A percentile compares a stretch with the other conserved stretches of the same genome.
Conservation (phyloP, 108 stramenopile genomes). For the Cyclostephanos tholiformis region DNA sequence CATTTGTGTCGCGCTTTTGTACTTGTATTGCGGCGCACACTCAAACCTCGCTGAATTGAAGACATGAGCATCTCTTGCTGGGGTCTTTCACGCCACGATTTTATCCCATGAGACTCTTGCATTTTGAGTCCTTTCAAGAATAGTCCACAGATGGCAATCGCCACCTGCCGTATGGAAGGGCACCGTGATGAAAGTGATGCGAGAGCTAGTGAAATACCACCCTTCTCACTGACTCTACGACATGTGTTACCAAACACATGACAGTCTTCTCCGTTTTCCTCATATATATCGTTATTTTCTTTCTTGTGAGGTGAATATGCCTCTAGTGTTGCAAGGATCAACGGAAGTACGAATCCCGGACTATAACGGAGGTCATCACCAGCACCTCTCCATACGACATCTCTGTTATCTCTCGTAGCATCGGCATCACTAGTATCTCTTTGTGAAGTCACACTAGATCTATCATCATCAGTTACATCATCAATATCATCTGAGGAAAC, state of each 20-base stretch:
- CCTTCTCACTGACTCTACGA: constrained; percentile 66
- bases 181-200: constrained; percentile 69
- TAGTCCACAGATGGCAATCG: constrained; percentile 60
- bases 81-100: constrained; percentile 76
- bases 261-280: constrained; percentile 12
- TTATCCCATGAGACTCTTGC: constrained; percentile 53
- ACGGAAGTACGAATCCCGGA: constrained; percentile 77
- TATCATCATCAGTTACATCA: constrained; percentile 10
- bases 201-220: constrained; percentile 57
- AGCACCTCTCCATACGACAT: constrained; percentile 40
- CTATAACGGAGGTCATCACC: constrained; percentile 66
- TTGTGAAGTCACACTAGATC: constrained; percentile 7
- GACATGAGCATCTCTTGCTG: constrained; percentile 81
- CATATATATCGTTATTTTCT: constrained; percentile 6
- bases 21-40: constrained; percentile 44
- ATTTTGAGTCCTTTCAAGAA: constrained; percentile 59
- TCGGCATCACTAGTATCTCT: background rate
- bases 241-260: constrained; percentile 37
- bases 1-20: constrained; percentile 16
- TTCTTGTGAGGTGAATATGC: constrained; percentile 19
- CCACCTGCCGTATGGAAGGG: constrained; percentile 54
- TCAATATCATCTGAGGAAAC: constrained; percentile 19
- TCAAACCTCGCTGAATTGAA: constrained; percentile 70
- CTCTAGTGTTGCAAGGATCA: constrained; percentile 51
- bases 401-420: background rate